Base-by-base conservation (phyloP, 495 filamentous ascomycete genomes). In the Penicillium bialowiezense region DNA sequence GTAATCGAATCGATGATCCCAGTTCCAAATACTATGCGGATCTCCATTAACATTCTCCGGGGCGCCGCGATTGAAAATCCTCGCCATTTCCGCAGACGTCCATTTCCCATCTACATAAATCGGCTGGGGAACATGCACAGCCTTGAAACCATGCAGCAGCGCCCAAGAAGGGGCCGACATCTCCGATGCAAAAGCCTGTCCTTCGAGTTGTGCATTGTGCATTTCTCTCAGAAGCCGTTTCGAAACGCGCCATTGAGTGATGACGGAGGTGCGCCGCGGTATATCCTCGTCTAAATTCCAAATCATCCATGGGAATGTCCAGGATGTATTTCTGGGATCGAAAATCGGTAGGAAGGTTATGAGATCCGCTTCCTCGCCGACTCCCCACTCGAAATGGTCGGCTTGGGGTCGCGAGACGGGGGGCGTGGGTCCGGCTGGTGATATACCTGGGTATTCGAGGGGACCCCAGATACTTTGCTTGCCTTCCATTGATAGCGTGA, bases 281-380 rank as follows among this genome's bases (percentile, higher is more conserved):
- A 84, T 79, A 17, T 76, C 58, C 1, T 64, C 59, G 13, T 68
- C 70, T 5, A 78, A 72, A 40, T 76, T 70, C 73, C 79, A 86
- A 39, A 88, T 65, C 48, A 79, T 73, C 56, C 83, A 70, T 35
- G 69, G 71, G 50, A 80, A 76, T 15, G 78, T 67, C 82, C 84
- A 88, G 19, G 62, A 65, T 31, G 83, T 85, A 47, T 78, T 70
- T 26, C 71, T 65, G 2, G 80, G 78, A 59, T 89, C 77, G 65
- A 86, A 85, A 23, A 89, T 83, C 2, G 87, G 86, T 1, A 81
- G 72, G 23, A 88, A 69, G 3, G 82, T 83, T 46, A 89, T 87
- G 41, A 86, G 69, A 58, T 91, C 87, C 9, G 86, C 87, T 29
- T 87, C 83, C 63, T 89, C 86, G 41, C 77, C 83, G 18, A 87